Percentiles rank a stretch among this genome's conserved stretches.
These are phyloP conservation scores for Plasmodium gonderi DNA, from an alignment of 169 alveolate species.

Conservation along the genomic window DNA sequence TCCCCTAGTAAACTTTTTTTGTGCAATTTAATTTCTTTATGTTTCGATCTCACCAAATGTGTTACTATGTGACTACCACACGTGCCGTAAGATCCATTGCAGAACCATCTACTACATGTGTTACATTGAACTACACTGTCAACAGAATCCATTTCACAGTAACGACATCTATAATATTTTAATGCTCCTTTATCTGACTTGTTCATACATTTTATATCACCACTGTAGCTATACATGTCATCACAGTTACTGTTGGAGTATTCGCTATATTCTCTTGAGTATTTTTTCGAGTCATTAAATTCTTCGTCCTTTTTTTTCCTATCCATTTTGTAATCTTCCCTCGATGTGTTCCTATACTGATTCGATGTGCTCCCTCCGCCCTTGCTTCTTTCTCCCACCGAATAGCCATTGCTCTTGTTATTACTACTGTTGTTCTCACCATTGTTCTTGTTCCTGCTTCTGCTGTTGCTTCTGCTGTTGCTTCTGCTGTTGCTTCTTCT, in stretches of 20 bases:
- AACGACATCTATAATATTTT: constrained; percentile 70
- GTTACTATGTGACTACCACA: constrained; percentile 86
- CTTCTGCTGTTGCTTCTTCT: background rate
- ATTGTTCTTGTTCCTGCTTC: no score
- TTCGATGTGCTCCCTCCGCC: background rate
- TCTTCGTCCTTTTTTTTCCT: background rate
- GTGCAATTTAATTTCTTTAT: constrained; percentile 85
- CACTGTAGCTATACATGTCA: background rate
- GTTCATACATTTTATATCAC: background rate
- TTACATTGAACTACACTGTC: constrained; percentile 84
- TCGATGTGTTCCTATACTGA: background rate
- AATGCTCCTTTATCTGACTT: constrained; percentile 8
- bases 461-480: no score
- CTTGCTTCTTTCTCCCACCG: background rate
- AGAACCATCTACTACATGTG: constrained; percentile 85
- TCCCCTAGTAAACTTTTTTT: constrained; percentile 88
- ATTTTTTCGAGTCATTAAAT: background rate
- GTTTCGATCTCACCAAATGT: constrained; percentile 87
- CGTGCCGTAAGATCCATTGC: constrained; percentile 81
- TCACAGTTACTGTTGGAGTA: background rate
- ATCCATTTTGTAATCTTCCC: background rate
- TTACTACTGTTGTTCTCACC: background rate
- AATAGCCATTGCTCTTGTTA: background rate
- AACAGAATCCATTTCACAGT: constrained; percentile 74
- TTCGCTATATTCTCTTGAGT: background rate